Evolutionary conservation across 1,139 yeast genomes (phyloP), one percentile per base, ranked within the genome.

Genomic region (Geotrichum aggregatum): DNA sequence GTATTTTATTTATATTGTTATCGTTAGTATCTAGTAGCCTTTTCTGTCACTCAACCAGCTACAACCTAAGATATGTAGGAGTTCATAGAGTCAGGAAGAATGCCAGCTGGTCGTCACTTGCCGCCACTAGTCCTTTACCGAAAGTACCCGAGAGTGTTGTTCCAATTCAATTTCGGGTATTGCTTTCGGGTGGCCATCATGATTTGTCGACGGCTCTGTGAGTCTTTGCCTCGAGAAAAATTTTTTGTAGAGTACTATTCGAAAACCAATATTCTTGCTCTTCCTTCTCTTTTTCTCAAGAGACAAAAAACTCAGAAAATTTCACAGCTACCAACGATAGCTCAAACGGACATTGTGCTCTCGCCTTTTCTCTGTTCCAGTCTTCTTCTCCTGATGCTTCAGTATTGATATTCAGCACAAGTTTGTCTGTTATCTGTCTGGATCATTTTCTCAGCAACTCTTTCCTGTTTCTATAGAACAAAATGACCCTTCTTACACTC

Each of bases 401-500:
- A 31, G 30, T 36, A 49, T 39, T 47, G 51, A 47, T 31, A 33
- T 44, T 26, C 28, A 33, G 43, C 43, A 30, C 28, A 6, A 2
- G 35, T 42, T 30, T 31, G 22, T n/a, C 47, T 44, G 50, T 30
- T 31, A 7, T n/a, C 47, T 44, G 50, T 40, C 24, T 40, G 44
- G 44, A 40, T 40, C 44, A 40, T 24, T 21, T 24, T 21, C n/a
- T 10, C n/a, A 16, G 48, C 21, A 14, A 22, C 21, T 35, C 31
- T 31, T 35, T 11, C 36, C 31, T 28, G 7, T 22, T 35, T 21
- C 28, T 8, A 24, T 24, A 24, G 28, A n/a, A 18, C 22, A 51
- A 24, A 13, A 53, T 54, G 56, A 47, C 56, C 33, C 49, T 80
- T 71, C 76, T 84, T 67, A 77, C 85, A 61, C 76, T 87, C 60